Evolutionary conservation across 2,329 filamentous ascomycete genomes (phyloP).

Genomic region (Furcasterigmium furcatum): DNA sequence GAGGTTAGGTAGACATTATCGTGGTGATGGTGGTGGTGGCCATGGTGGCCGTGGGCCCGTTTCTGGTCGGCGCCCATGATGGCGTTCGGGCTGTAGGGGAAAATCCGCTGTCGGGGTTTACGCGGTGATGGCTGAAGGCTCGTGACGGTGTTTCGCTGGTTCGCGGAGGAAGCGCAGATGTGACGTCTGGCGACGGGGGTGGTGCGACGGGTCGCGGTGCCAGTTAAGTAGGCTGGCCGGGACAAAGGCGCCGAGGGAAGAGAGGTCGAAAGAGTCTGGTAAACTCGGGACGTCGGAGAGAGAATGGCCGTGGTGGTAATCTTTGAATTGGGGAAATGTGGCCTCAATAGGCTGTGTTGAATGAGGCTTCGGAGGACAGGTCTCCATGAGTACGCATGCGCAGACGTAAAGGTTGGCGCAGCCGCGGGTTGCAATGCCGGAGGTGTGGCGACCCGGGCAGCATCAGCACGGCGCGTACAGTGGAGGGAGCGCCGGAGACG

Average conservation of each 20-base stretch:
- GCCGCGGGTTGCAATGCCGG: neutral
- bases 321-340: constrained; percentile 1
- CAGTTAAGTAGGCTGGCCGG: neutral
- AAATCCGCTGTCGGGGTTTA: too few species aligned
- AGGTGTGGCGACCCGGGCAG: too few species aligned
- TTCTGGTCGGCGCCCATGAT: constrained; percentile 25
- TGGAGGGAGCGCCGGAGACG: too few species aligned
- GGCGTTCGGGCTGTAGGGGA: constrained; percentile 6
- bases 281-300: neutral
- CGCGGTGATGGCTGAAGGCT: too few species aligned
- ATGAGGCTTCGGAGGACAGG: constrained; percentile 6
- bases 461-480: too few species aligned
- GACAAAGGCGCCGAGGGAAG: neutral
- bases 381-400: constrained; percentile 4
- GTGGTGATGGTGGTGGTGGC: constrained; percentile 70
- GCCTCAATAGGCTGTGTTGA: constrained; percentile 1
- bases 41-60: constrained; percentile 48
- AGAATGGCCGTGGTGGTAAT: neutral
- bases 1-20: constrained; percentile 83
- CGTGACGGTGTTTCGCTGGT: constrained; percentile 2
- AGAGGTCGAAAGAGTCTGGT: neutral
- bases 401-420: neutral
- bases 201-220: neutral
- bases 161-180: constrained; percentile 3
- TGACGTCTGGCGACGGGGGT: neutral